Evolutionary conservation across 257 asterid species (phyloP).

Genomic region (Prunella vulgaris): DNA sequence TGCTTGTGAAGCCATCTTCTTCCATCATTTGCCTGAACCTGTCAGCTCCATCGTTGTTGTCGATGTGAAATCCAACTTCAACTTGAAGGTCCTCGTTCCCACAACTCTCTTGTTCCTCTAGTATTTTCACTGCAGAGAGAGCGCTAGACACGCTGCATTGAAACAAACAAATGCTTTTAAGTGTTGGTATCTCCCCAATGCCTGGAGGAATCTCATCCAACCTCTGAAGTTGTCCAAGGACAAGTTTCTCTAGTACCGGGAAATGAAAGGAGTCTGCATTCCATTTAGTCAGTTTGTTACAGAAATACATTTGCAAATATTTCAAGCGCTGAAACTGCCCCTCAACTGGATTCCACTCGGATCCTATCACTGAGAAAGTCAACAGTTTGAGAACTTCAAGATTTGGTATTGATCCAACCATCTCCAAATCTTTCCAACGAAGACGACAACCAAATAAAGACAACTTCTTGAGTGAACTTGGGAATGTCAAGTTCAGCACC

Average conservation of each 20-base stretch:
- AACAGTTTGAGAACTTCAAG: background rate
- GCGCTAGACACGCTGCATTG: background rate
- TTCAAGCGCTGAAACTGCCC: too few species aligned
- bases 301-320: background rate
- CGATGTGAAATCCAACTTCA: background rate
- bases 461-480: background rate
- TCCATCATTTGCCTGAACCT: background rate
- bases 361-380: background rate
- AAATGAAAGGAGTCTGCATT: background rate
- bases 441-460: too few species aligned
- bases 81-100: conserved; percentile 15
- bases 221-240: background rate
- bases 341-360: conserved; percentile 16
- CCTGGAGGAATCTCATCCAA: conserved; percentile 5
- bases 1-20: background rate
- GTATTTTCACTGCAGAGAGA: background rate
- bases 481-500: background rate
- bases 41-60: too few species aligned
- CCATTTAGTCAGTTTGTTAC: background rate
- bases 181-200: conserved; percentile 14
- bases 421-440: too few species aligned
- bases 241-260: background rate
- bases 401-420: background rate
- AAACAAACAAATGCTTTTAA: background rate
- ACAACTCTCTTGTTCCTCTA: too few species aligned